Base-by-base conservation (phyloP, 805 yeast species). In the Metschnikowia drakensbergensis region DNA sequence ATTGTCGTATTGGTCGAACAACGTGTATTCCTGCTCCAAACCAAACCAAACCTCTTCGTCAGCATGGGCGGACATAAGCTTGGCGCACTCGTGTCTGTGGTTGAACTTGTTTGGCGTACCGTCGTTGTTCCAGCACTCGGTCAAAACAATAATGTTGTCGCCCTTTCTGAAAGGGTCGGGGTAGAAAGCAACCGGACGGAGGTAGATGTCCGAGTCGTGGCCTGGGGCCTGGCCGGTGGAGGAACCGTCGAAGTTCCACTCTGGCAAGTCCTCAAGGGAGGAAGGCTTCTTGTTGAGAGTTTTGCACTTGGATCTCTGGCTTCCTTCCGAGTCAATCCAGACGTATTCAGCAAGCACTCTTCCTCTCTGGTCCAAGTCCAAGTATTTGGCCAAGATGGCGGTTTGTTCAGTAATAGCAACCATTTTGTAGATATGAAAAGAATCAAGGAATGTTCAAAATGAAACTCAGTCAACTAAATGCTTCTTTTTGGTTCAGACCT, bases 191-290 rank as follows among this genome's bases (percentile, higher is more conserved):
- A 82, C 95, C n/a, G 99, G 99, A 73, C 96, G 86, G 65, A 94
- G 78, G 71, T 89, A 90, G 55, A 94, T 82, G 69, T 94, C 99
- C 39, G 97, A 90, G 77, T 94, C 91, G 71, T 87, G 84, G 61
- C 99, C 99, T 63, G 97, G 97, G 48, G 99, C 98, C 79, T 94
- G 99, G 60, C 86, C 90, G 46, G 99, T 94, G 31, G 98, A 91
- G 38, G 98, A 91, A 73, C 99, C 99, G 71, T 94, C 99, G 64
- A 94, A 94, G 80, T 94, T 94, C 99, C 99, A 94, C 74, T 92
- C 97, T 59, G 98, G 97, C 61, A 94, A 79, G 66, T 94, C 96
- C 54, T 86, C 92, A 47, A 89, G 75, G 33, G 86, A 76, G 40
- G 80, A 65, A 47, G 94, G 86, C 64, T 73, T 77, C 72, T 82